phyloP scores from a whole-genome alignment of 257 asterid species.

The Ilex asprella region DNA sequence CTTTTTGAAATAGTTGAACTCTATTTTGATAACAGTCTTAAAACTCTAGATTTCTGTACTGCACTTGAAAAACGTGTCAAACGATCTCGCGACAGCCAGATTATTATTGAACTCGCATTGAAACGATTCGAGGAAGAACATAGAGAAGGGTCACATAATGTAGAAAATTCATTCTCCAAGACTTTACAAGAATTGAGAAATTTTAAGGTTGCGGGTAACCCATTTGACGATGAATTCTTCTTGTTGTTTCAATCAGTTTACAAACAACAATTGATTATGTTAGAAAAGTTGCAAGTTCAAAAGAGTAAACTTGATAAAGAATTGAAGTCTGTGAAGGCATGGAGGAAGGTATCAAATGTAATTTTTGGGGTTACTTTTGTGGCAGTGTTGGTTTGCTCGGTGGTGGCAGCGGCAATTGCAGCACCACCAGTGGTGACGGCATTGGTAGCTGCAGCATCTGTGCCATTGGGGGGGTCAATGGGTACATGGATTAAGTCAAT shows the following conservation, averaged over 20 bases:
- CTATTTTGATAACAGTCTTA: slow-evolving; percentile 69
- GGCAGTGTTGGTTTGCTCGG: slow-evolving; percentile 57
- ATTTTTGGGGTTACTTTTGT: slow-evolving; percentile 58
- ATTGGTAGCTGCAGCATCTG: slow-evolving; percentile 52
- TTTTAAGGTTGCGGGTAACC: slow-evolving; percentile 56
- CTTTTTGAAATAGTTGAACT: slow-evolving; percentile 74
- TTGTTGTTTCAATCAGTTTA: slow-evolving; percentile 43
- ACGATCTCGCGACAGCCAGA: slow-evolving; percentile 61
- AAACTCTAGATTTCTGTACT: slow-evolving; percentile 70
- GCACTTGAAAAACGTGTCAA: slow-evolving; percentile 58
- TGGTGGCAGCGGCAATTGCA: slow-evolving; percentile 71
- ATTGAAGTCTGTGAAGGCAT: slow-evolving; percentile 35
- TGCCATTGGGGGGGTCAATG: slow-evolving; percentile 56
- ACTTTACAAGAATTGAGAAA: slow-evolving; percentile 61
- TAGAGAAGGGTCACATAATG: not conserved
- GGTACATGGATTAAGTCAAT: slow-evolving; percentile 59
- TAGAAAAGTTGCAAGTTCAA: slow-evolving; percentile 46
- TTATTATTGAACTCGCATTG: slow-evolving; percentile 51
- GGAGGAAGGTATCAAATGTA: slow-evolving; percentile 68
- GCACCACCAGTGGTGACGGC: slow-evolving; percentile 66
- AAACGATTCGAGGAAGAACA: slow-evolving; percentile 55
- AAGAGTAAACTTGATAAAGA: slow-evolving; percentile 54
- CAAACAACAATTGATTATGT: slow-evolving; percentile 45
- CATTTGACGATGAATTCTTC: slow-evolving; percentile 65
- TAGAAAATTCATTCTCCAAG: slow-evolving; percentile 23